Evolutionary conservation across 805 yeast species (phyloP).

Genomic region (Pichia ethanolica): DNA sequence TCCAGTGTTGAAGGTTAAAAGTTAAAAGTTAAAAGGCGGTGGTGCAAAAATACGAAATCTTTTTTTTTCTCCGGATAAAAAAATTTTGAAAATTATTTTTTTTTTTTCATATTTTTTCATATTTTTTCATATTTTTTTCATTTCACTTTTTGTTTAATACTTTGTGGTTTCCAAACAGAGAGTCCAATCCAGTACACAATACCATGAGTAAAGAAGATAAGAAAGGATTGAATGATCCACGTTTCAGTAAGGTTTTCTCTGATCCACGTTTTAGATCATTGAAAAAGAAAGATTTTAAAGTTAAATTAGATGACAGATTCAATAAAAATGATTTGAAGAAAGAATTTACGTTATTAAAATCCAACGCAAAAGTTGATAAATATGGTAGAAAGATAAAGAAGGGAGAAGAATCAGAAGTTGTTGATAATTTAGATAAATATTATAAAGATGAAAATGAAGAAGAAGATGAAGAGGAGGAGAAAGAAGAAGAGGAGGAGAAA

Average conservation of each 20-base stretch:
- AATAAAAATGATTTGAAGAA: constrained; percentile 49
- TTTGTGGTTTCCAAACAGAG: too few relatives aligned
- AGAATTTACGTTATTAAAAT: constrained; percentile 39
- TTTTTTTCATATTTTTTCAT: too few relatives aligned
- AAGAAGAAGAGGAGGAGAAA: constrained; percentile 30
- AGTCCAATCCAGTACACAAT: not conserved
- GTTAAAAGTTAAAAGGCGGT: too few relatives aligned
- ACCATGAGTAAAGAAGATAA: not conserved
- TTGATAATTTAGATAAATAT: constrained; percentile 45
- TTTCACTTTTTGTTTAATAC: too few relatives aligned
- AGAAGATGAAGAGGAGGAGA: constrained; percentile 25
- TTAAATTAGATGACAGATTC: constrained; percentile 82
- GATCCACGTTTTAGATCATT: constrained; percentile 88
- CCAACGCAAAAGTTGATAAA: constrained; percentile 64
- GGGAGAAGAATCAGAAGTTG: constrained; percentile 38
- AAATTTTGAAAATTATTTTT: too few relatives aligned
- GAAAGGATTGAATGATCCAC: constrained; percentile 45
- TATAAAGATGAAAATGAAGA: constrained; percentile 40
- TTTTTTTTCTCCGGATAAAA: too few relatives aligned
- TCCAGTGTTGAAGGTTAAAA: too few relatives aligned
- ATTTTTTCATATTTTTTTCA: too few relatives aligned
- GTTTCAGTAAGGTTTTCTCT: constrained; percentile 70
- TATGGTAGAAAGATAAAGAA: constrained; percentile 69
- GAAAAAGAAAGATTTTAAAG: constrained; percentile 58
- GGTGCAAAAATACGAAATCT: too few relatives aligned